phyloP scores from a whole-genome alignment of 169 alveolate species.

The Condylostoma magnum region DNA sequence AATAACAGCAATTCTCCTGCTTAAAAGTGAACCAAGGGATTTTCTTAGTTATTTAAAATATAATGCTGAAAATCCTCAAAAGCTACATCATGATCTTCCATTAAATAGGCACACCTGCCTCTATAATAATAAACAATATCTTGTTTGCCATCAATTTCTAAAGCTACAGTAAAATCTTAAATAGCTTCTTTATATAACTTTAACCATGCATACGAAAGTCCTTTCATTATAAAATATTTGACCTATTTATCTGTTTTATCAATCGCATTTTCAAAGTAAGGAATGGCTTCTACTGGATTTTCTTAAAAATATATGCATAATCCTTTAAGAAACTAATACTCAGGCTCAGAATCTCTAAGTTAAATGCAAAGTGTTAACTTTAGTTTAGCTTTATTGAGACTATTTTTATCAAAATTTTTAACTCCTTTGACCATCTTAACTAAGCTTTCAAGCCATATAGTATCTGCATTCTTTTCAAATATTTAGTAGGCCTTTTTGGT shows the following conservation, averaged over 20 bases:
- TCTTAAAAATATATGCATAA: background rate
- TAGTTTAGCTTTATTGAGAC: background rate
- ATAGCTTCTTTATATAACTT: constrained; percentile 20
- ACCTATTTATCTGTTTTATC: constrained; percentile 10
- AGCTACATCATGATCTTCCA: background rate
- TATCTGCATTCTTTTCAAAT: background rate
- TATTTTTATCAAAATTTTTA: background rate
- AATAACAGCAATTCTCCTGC: background rate
- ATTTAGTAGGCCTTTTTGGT: background rate
- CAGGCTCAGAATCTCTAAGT: constrained; percentile 9
- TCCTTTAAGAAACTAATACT: background rate
- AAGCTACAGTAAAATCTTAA: constrained; percentile 11
- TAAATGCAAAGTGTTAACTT: background rate
- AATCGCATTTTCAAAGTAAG: background rate
- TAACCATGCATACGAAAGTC: background rate
- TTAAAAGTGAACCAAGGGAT: background rate
- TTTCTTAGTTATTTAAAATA: background rate
- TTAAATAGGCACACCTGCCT: constrained; percentile 7
- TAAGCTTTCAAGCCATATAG: background rate
- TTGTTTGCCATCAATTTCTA: background rate
- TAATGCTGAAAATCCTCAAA: constrained; percentile 5
- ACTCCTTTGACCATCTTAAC: background rate
- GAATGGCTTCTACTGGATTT: background rate
- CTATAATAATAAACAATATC: background rate
- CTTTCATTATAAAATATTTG: background rate